A percentile compares a stretch with the other conserved stretches of the same genome.
Evolutionary conservation across 495 filamentous ascomycete genomes (phyloP).

Genomic region (Gamarada debralockiae): DNA sequence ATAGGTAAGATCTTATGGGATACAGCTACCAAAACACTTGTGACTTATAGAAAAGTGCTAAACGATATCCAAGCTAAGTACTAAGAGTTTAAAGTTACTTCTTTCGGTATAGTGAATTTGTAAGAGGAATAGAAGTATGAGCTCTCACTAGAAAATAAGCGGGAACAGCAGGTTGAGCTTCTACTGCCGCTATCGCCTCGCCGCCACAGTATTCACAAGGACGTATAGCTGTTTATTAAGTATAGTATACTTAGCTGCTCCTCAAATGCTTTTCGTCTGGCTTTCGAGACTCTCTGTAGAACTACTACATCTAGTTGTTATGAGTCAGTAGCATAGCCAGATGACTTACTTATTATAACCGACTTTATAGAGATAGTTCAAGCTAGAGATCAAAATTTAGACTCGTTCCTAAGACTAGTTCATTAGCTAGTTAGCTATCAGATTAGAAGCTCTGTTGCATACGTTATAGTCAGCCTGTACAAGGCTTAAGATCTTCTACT

Average conservation of each 20-base stretch:
- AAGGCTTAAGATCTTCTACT: slow-evolving; percentile 53
- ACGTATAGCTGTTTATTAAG: slow-evolving; percentile 29
- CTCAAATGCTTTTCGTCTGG: slow-evolving; percentile 36
- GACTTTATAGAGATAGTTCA: slow-evolving; percentile 54
- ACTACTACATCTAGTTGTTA: slow-evolving; percentile 36
- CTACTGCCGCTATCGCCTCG: slow-evolving; percentile 36
- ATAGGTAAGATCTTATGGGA: slow-evolving; percentile 31
- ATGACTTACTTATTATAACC: slow-evolving; percentile 42
- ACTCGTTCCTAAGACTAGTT: slow-evolving; percentile 53
- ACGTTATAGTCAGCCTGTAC: slow-evolving; percentile 42
- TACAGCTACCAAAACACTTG: slow-evolving; percentile 22
- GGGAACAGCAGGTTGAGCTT: slow-evolving; percentile 50
- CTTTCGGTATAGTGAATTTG: slow-evolving; percentile 35
- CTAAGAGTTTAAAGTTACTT: slow-evolving; percentile 35
- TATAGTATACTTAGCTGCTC: background rate
- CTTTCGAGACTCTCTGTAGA: slow-evolving; percentile 38
- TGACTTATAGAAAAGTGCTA: slow-evolving; percentile 27
- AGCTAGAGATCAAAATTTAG: slow-evolving; percentile 20
- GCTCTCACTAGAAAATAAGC: slow-evolving; percentile 57
- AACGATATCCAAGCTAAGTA: slow-evolving; percentile 37
- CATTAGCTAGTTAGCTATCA: slow-evolving; percentile 51
- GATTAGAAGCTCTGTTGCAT: background rate
- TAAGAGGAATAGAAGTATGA: slow-evolving; percentile 72
- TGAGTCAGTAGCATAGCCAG: slow-evolving; percentile 33
- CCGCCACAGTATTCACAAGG: slow-evolving; percentile 39